Conservation (phyloP, 768 basidiomycete species). For the Ephemerocybe angulata region DNA sequence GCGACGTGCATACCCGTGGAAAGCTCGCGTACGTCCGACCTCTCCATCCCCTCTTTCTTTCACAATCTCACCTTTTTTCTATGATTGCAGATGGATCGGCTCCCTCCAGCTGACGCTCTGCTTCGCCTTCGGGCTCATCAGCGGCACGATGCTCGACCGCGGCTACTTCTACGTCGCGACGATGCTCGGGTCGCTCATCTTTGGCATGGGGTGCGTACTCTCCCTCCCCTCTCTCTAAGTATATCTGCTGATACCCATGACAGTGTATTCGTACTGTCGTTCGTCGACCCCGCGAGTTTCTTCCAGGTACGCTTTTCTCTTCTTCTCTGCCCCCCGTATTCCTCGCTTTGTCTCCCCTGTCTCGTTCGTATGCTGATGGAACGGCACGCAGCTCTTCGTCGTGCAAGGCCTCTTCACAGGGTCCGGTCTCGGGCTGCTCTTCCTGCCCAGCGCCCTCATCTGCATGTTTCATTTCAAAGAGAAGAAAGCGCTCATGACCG, state of each 20-base stretch:
- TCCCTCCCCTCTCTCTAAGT: constrained; percentile 9
- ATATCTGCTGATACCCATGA: constrained; percentile 16
- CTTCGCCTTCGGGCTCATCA: constrained; percentile 36
- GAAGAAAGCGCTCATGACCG: constrained; percentile 34
- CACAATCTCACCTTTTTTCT: no score
- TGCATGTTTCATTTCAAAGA: constrained; percentile 43
- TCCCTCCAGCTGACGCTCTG: no score
- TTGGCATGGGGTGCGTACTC: constrained; percentile 21
- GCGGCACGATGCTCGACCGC: constrained; percentile 42
- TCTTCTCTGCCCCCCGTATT: constrained; percentile 9
- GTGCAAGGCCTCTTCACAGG: constrained; percentile 58
- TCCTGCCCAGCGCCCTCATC: constrained; percentile 46
- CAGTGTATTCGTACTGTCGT: constrained; percentile 41
- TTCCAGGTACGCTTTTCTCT: constrained; percentile 27
- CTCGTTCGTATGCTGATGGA: no score
- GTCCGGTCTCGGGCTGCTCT: constrained; percentile 45
- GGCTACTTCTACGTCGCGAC: constrained; percentile 39
- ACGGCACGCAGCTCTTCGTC: constrained; percentile 48
- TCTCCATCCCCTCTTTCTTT: constrained; percentile 45
- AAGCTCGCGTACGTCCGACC: constrained; percentile 38
- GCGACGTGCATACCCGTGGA: not conserved
- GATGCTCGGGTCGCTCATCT: constrained; percentile 23
- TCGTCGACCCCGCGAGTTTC: constrained; percentile 32
- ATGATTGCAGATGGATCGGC: no score
- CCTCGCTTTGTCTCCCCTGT: constrained; percentile 8